Evolutionary conservation across 2,329 filamentous ascomycete species (phyloP).

Genomic region (Acarospora socialis): DNA sequence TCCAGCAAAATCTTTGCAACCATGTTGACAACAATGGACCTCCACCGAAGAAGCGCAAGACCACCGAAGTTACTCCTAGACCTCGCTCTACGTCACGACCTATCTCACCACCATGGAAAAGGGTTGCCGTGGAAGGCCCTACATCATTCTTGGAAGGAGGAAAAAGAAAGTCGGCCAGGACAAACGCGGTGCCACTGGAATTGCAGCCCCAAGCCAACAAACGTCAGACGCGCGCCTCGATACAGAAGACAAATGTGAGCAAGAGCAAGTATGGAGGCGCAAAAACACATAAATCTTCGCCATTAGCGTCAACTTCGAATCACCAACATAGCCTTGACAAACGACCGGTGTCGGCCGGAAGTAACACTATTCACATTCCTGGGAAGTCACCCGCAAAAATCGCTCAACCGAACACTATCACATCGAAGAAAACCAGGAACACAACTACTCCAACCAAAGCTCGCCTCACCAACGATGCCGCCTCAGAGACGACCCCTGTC

Average conservation of each 20-base stretch:
- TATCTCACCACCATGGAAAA: slow-evolving; percentile 85
- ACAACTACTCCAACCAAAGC: not conserved
- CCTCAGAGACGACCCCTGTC: not conserved
- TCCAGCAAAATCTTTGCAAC: too few relatives aligned
- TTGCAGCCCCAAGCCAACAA: slow-evolving; percentile 33
- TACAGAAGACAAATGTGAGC: slow-evolving; percentile 11
- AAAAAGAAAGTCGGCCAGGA: slow-evolving; percentile 46
- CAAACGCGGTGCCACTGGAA: slow-evolving; percentile 36
- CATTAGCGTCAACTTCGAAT: slow-evolving; percentile 6
- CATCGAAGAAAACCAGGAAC: not conserved
- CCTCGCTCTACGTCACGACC: slow-evolving; percentile 4
- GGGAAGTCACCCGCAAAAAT: not conserved
- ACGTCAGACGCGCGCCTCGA: slow-evolving; percentile 30
- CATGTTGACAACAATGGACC: slow-evolving; percentile 16
- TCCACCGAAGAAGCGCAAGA: slow-evolving; percentile 18
- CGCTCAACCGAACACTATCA: not conserved
- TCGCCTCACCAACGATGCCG: not conserved
- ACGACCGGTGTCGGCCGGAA: slow-evolving; percentile 4
- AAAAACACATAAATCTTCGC: slow-evolving; percentile 9
- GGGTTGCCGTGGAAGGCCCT: slow-evolving; percentile 67
- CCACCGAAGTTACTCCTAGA: slow-evolving; percentile 9
- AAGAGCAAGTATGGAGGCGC: slow-evolving; percentile 21
- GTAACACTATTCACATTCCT: not conserved
- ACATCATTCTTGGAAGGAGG: slow-evolving; percentile 62
- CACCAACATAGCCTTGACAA: slow-evolving; percentile 10